These are phyloP conservation scores for Suhomyces taliae DNA, from an alignment of 1,139 yeast species.

Conservation along the genomic window DNA sequence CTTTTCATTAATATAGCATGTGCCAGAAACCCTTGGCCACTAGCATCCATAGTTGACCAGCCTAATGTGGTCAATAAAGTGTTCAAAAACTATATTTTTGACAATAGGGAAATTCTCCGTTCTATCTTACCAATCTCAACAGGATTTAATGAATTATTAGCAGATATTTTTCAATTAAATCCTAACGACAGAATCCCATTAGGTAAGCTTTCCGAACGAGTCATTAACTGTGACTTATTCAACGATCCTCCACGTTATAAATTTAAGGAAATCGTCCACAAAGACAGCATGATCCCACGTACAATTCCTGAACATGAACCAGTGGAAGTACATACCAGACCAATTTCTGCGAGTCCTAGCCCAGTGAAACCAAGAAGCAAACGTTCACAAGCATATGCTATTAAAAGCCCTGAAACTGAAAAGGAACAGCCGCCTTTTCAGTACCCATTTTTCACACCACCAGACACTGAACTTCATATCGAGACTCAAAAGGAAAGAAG, in stretches of 20 bases:
- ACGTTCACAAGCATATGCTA: neutral
- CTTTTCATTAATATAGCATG: constrained; percentile 78
- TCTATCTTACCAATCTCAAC: constrained; percentile 64
- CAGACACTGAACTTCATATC: constrained; percentile 8
- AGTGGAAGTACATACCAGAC: neutral
- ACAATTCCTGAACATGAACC: constrained; percentile 1
- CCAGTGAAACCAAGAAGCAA: neutral
- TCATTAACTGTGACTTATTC: constrained; percentile 43
- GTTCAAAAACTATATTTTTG: constrained; percentile 46
- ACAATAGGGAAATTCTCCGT: constrained; percentile 27
- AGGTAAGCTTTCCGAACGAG: constrained; percentile 42
- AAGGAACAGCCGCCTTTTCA: neutral
- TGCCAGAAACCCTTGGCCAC: constrained; percentile 89
- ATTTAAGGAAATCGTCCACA: neutral
- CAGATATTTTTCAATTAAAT: constrained; percentile 55
- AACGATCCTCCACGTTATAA: constrained; percentile 18
- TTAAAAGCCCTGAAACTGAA: neutral
- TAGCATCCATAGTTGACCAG: constrained; percentile 57
- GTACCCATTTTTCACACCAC: constrained; percentile 11
- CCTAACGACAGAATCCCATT: constrained; percentile 65
- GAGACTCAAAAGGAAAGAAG: neutral
- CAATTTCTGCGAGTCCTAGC: neutral
- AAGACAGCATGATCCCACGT: neutral
- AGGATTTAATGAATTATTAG: constrained; percentile 58
- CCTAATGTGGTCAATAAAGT: constrained; percentile 55